Base-by-base conservation (phyloP, 768 basidiomycete species). In the Naematelia encephala region DNA sequence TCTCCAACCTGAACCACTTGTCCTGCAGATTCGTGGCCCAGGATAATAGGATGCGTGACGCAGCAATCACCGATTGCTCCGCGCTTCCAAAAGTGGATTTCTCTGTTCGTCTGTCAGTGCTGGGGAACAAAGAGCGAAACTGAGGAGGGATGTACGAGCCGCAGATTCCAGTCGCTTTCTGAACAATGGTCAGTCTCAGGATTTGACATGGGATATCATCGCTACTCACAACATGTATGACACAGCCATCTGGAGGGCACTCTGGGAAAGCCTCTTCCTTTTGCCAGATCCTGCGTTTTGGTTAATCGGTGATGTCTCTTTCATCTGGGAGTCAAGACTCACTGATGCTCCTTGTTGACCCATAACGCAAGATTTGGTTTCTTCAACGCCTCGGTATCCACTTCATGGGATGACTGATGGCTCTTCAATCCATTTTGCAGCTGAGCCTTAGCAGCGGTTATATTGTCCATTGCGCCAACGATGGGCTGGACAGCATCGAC, bases 11-110 rank as follows among this genome's bases (percentile, higher is more conserved):
- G 50, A 16, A 69, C 21, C 19, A 69, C 55, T 49, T 63, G 59
- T n/a, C 68, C 68, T 11, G 57, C 42, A 2, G 68, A 69, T 44
- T 69, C 68, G 47, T 69, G 68, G 11, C 68, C 68, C 5, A 69
- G 54, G 51, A 69, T 69, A 48, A 69, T 54, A 50, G 63, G 62
- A 52, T 64, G 56, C 14, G 62, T 64, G 22, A 69, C 64, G 42
- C 65, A 64, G 44, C 60, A 67, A 46, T 69, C 68, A 12, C 65
- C 68, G 21, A 67, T 67, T 13, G 62, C 34, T 16, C 66, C 66
- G 25, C 52, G 26, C 48, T 67, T 69, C 66, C 66, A 64, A 51
- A 64, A 64, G 45, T 64, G 66, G 4, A 68, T 63, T 29, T 68
- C 66, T 4, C 50, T 52, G 28, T 23, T 8, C 16, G 16, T 39